Conservation (phyloP, 768 basidiomycete species). For the Russula earlei region DNA sequence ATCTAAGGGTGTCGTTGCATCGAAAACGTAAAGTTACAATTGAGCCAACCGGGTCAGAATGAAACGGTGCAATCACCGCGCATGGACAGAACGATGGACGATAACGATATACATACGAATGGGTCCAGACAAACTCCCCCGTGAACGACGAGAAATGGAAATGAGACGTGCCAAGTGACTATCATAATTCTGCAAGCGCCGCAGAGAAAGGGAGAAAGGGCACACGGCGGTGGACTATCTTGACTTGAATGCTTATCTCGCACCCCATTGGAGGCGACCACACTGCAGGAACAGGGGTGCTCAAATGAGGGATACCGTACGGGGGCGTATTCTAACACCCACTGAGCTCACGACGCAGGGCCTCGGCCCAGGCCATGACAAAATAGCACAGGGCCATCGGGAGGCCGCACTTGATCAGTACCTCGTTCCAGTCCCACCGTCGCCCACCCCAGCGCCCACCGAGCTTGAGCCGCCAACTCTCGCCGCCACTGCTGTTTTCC, state of each 20-base stretch:
- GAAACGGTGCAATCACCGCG: too few relatives aligned
- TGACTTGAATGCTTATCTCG: not conserved
- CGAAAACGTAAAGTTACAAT: conserved; percentile 3
- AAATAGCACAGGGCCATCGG: conserved; percentile 70
- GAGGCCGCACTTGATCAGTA: conserved; percentile 57
- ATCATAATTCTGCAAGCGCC: not conserved
- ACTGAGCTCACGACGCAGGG: conserved; percentile 33
- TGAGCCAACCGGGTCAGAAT: not conserved
- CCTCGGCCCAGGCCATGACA: conserved; percentile 64
- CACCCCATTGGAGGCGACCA: not conserved
- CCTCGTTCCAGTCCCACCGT: conserved; percentile 75
- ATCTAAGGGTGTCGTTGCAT: conserved; percentile 2
- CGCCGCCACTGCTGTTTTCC: conserved; percentile 11
- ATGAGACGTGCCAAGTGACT: too few relatives aligned
- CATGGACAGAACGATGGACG: too few relatives aligned
- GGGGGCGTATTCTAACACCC: conserved; percentile 17
- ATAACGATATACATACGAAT: not conserved
- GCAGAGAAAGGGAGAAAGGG: not conserved
- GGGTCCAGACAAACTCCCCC: not conserved
- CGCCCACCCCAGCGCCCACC: conserved; percentile 45
- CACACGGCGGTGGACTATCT: not conserved
- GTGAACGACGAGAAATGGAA: not conserved
- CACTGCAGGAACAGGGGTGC: conserved; percentile 6
- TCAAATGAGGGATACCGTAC: not conserved
- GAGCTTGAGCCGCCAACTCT: conserved; percentile 18